Percentiles rank a stretch among this genome's conserved stretches.
Conservation (phyloP, 805 yeast species). For the Maudiozyma serrabonitensis region DNA sequence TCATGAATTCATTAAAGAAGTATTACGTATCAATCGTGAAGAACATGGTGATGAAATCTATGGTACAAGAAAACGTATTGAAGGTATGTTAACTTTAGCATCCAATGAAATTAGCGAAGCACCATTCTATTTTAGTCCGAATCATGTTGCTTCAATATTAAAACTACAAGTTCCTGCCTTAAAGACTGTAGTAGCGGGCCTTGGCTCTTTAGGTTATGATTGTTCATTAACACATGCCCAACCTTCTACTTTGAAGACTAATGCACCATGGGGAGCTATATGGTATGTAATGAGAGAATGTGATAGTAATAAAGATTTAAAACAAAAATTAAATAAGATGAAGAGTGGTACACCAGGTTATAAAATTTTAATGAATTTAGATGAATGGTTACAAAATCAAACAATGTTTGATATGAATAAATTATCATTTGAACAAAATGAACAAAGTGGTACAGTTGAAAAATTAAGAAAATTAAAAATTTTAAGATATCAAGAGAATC, state of each 20-base stretch:
- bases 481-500: slow-evolving; percentile 85
- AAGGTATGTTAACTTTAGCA: slow-evolving; percentile 89
- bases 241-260: slow-evolving; percentile 77
- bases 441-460: slow-evolving; percentile 47
- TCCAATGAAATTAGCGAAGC: slow-evolving; percentile 49
- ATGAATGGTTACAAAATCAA: slow-evolving; percentile 13
- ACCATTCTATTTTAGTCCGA: slow-evolving; percentile 80
- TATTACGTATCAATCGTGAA: slow-evolving; percentile 44
- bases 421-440: slow-evolving; percentile 51
- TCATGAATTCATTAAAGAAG: slow-evolving; percentile 50
- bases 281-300: slow-evolving; percentile 58
- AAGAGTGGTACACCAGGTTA: slow-evolving; percentile 48
- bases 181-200: slow-evolving; percentile 59
- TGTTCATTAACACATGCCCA: slow-evolving; percentile 86
- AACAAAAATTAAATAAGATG: slow-evolving; percentile 26
- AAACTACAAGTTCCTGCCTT: slow-evolving; percentile 80
- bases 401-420: slow-evolving; percentile 10
- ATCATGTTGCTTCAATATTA: slow-evolving; percentile 61
- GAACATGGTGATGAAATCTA: slow-evolving; percentile 44
- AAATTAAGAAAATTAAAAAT: slow-evolving; percentile 64
- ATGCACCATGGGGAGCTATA: slow-evolving; percentile 75
- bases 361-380: slow-evolving; percentile 38
- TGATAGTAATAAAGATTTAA: slow-evolving; percentile 41
- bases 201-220: slow-evolving; percentile 73
- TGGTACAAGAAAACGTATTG: slow-evolving; percentile 73